phyloP scores from a whole-genome alignment of 192 early-diverging fungal species.

The Coemansia sp. region DNA sequence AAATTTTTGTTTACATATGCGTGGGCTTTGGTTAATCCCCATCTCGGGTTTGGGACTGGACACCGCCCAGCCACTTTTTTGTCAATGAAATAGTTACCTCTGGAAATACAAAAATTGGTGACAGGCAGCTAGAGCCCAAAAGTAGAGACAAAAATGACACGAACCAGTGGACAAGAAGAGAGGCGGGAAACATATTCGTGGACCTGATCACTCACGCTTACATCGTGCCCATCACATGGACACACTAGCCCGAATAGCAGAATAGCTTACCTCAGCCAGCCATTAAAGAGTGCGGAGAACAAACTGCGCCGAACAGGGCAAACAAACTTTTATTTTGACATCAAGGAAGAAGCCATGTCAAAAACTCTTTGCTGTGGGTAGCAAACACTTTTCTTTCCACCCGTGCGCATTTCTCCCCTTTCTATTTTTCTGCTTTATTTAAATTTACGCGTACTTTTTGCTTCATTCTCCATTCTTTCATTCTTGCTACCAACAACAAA shows the following conservation, averaged over 20 bases:
- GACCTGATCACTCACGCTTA: neutral
- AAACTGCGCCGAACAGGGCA: no score
- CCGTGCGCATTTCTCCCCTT: neutral
- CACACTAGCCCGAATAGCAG: neutral
- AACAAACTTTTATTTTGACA: no score
- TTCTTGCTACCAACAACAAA: neutral
- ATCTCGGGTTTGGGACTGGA: slow-evolving; percentile 1
- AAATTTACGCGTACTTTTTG: neutral
- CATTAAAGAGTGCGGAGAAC: no score
- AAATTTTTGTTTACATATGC: slow-evolving; percentile 10
- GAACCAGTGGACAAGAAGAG: neutral
- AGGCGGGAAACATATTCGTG: neutral
- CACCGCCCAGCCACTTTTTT: no score
- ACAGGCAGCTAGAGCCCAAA: neutral
- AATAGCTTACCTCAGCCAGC: no score
- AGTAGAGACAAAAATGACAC: slow-evolving; percentile 2
- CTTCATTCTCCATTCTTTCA: neutral
- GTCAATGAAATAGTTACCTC: neutral
- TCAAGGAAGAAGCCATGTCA: neutral
- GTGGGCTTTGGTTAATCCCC: neutral
- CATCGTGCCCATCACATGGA: neutral
- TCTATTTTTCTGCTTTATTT: neutral
- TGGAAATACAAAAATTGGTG: slow-evolving; percentile 3
- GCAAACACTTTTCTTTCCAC: neutral
- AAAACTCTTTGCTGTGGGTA: no score